Percentiles rank a stretch among this genome's conserved stretches.
Conservation (phyloP, 805 yeast genomes). For the Schwanniomyces vanrijiae region DNA sequence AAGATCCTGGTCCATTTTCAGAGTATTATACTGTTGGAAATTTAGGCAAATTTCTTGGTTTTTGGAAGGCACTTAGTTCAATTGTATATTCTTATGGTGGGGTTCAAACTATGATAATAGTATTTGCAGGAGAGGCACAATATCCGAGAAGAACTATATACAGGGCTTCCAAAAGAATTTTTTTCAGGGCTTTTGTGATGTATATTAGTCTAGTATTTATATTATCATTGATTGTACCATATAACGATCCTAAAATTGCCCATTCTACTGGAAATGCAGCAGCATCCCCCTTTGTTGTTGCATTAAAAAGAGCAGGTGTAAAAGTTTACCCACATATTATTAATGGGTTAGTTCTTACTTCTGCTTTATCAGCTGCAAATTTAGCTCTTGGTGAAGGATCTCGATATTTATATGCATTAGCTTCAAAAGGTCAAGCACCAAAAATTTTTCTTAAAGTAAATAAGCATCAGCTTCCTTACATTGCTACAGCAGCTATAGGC, state of each 20-base stretch:
- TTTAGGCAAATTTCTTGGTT: slow-evolving; percentile 60
- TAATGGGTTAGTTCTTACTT: slow-evolving; percentile 70
- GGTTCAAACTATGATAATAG: slow-evolving; percentile 48
- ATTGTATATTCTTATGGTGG: slow-evolving; percentile 61
- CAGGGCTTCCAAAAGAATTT: slow-evolving; percentile 54
- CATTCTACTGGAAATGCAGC: slow-evolving; percentile 22
- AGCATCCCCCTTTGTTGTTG: slow-evolving; percentile 83
- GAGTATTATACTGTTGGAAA: slow-evolving; percentile 34
- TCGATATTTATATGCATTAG: slow-evolving; percentile 24
- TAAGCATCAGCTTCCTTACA: slow-evolving; percentile 19
- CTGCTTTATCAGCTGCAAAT: slow-evolving; percentile 69
- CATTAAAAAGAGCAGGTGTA: slow-evolving; percentile 40
- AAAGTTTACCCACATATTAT: slow-evolving; percentile 64
- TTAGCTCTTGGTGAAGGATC: slow-evolving; percentile 27
- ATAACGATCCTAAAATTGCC: slow-evolving; percentile 16
- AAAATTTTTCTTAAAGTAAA: slow-evolving; percentile 13
- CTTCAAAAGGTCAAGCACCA: slow-evolving; percentile 19
- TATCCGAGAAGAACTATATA: slow-evolving; percentile 60
- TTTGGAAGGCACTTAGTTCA: slow-evolving; percentile 58
- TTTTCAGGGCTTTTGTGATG: slow-evolving; percentile 44
- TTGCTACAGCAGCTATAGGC: slow-evolving; percentile 14
- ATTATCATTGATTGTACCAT: slow-evolving; percentile 23
- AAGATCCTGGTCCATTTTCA: slow-evolving; percentile 20
- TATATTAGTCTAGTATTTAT: slow-evolving; percentile 16
- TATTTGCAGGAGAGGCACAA: slow-evolving; percentile 52